phyloP scores from a whole-genome alignment of 78 protist genomes.

The Dictyostelium capitatum region DNA sequence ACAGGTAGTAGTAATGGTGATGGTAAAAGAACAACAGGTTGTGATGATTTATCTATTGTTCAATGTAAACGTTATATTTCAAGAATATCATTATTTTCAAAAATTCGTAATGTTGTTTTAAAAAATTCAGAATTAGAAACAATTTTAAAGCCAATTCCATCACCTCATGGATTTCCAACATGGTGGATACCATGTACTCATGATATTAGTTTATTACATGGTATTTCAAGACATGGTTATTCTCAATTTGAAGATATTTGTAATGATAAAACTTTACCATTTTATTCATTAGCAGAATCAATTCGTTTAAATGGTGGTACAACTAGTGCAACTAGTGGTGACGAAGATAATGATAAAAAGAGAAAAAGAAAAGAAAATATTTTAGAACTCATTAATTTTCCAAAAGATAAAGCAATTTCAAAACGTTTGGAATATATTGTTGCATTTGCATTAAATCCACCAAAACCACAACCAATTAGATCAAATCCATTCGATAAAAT shows the following conservation, averaged over 20 bases:
- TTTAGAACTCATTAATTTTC: slow-evolving; percentile 29
- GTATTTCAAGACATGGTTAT: slow-evolving; percentile 77
- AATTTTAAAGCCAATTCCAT: not conserved
- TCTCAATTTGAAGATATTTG: slow-evolving; percentile 70
- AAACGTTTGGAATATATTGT: slow-evolving; percentile 40
- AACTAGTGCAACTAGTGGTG: not conserved
- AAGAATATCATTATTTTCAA: slow-evolving; percentile 66
- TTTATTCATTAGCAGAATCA: slow-evolving; percentile 16
- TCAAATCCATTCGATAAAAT: slow-evolving; percentile 3
- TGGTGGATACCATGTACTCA: slow-evolving; percentile 78
- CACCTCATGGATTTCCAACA: slow-evolving; percentile 59
- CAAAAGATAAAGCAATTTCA: slow-evolving; percentile 41
- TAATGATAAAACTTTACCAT: slow-evolving; percentile 42
- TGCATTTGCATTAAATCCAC: slow-evolving; percentile 36
- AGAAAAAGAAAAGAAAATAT: slow-evolving; percentile 51
- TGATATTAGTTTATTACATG: slow-evolving; percentile 45
- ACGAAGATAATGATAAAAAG: slow-evolving; percentile 34
- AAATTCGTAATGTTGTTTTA: slow-evolving; percentile 20
- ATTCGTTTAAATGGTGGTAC: not conserved
- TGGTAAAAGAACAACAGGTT: slow-evolving; percentile 3
- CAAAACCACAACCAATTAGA: not conserved
- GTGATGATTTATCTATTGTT: slow-evolving; percentile 47
- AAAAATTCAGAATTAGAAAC: not conserved
- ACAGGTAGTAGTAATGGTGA: too few relatives aligned
- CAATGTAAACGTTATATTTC: slow-evolving; percentile 74